Evolutionary conservation across 177 flowering plant genomes (phyloP).

Genomic region (Vitis hybrid): DNA sequence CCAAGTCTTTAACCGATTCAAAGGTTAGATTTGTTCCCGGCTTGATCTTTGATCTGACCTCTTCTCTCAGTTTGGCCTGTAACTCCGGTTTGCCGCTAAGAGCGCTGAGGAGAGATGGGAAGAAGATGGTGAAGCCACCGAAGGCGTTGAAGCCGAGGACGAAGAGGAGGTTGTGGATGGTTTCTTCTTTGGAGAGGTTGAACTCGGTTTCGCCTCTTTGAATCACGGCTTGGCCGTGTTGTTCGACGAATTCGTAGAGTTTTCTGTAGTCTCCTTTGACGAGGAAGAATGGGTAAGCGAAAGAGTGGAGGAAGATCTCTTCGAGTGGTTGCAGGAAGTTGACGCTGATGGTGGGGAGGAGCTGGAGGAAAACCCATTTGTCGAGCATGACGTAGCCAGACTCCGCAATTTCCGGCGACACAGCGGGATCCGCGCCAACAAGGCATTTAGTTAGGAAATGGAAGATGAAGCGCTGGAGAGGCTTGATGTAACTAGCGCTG

Average conservation of each 20-base stretch:
- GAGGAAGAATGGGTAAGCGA: slow-evolving; percentile 53
- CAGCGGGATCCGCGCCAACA: slow-evolving; percentile 62
- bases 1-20: slow-evolving; percentile 48
- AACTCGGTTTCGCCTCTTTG: slow-evolving; percentile 51
- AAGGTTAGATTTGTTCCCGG: slow-evolving; percentile 32
- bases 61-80: slow-evolving; percentile 48
- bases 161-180: slow-evolving; percentile 75
- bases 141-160: slow-evolving; percentile 82
- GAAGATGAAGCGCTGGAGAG: slow-evolving; percentile 62
- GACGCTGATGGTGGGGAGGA: slow-evolving; percentile 54
- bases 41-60: slow-evolving; percentile 36
- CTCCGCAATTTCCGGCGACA: slow-evolving; percentile 44
- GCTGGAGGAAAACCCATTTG: slow-evolving; percentile 68
- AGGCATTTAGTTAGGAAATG: slow-evolving; percentile 55
- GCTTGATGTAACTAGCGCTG: slow-evolving; percentile 27
- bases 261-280: slow-evolving; percentile 60
- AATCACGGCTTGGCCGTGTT: slow-evolving; percentile 47
- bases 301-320: slow-evolving; percentile 81
- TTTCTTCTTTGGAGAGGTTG: slow-evolving; percentile 53
- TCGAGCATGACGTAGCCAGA: slow-evolving; percentile 51
- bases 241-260: slow-evolving; percentile 50
- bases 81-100: slow-evolving; percentile 49
- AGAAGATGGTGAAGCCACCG: slow-evolving; percentile 74
- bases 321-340: slow-evolving; percentile 59
- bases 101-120: slow-evolving; percentile 38